phyloP scores from a whole-genome alignment of 116 monocot genomes.

The Cymodocea nodosa region DNA sequence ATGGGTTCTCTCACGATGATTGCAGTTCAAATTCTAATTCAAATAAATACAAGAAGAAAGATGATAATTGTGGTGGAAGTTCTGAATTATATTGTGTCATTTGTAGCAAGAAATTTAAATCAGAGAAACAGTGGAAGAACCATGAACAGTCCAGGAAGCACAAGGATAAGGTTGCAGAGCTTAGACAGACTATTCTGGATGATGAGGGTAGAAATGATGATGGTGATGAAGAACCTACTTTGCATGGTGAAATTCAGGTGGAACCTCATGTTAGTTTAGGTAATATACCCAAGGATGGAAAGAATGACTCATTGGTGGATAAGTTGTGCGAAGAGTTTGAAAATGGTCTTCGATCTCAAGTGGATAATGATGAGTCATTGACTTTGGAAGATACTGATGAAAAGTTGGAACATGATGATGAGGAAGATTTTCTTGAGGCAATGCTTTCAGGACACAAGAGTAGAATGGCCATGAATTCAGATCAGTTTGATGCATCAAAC shows the following conservation, averaged over 20 bases:
- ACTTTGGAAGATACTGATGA: slow-evolving; percentile 2
- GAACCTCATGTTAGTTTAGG: slow-evolving; percentile 13
- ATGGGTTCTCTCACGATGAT: slow-evolving; percentile 17
- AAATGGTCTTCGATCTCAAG: slow-evolving; percentile 14
- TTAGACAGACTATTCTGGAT: slow-evolving; percentile 38
- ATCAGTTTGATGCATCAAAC: slow-evolving; percentile 7
- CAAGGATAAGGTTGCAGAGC: slow-evolving; percentile 61
- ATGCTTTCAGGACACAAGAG: slow-evolving; percentile 45
- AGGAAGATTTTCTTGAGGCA: slow-evolving; percentile 40
- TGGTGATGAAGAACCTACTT: slow-evolving; percentile 6
- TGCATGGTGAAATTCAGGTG: slow-evolving; percentile 3
- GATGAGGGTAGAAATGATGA: slow-evolving; percentile 36
- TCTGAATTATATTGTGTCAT: slow-evolving; percentile 74
- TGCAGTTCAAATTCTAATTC: too few relatives aligned
- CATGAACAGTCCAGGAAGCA: slow-evolving; percentile 99
- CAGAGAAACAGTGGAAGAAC: slow-evolving; percentile 99
- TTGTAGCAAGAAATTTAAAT: slow-evolving; percentile 93
- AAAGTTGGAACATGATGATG: slow-evolving; percentile 23
- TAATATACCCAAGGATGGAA: slow-evolving; percentile 14
- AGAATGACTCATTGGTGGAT: slow-evolving; percentile 11
- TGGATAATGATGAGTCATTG: slow-evolving; percentile 10
- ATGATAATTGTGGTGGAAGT: slow-evolving; percentile 1
- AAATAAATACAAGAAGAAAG: slow-evolving; percentile 19
- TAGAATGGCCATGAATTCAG: slow-evolving; percentile 14
- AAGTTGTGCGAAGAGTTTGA: slow-evolving; percentile 28